phyloP scores from a whole-genome alignment of 2,329 filamentous ascomycete genomes.

The Tolypocladium paradoxum region DNA sequence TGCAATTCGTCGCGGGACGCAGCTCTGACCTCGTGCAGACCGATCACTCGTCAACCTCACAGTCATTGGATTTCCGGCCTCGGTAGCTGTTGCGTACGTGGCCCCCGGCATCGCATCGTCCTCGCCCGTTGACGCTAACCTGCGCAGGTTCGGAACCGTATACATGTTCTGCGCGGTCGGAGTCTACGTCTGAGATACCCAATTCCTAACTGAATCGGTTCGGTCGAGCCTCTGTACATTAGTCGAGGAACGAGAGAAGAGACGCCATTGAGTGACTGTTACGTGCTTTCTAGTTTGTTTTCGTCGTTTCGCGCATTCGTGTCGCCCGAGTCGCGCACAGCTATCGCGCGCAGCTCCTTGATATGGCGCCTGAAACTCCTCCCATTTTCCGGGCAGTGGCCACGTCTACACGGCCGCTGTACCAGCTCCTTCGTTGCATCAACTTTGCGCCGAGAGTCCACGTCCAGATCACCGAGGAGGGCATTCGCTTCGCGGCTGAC shows the following conservation, averaged over 20 bases:
- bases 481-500: conserved; percentile 79
- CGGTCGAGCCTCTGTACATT: conserved; percentile 23
- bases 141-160: conserved; percentile 74
- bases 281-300: conserved; percentile 8
- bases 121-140: conserved; percentile 10
- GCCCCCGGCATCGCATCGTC: neutral
- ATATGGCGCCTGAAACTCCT: conserved; percentile 22
- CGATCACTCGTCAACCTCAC: conserved; percentile 69
- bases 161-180: conserved; percentile 99
- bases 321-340: neutral
- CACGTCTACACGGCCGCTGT: conserved; percentile 66
- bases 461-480: conserved; percentile 70
- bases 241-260: conserved; percentile 24
- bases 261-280: conserved; percentile 16
- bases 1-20: neutral
- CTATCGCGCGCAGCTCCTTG: neutral
- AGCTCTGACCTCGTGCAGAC: conserved; percentile 41
- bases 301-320: conserved; percentile 4
- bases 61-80: conserved; percentile 74
- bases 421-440: conserved; percentile 49
- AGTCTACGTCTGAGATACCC: conserved; percentile 80
- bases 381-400: conserved; percentile 66
- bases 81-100: conserved; percentile 78
- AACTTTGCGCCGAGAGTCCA: conserved; percentile 47
- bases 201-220: conserved; percentile 13